A percentile compares a stretch with the other conserved stretches of the same genome.
Evolutionary conservation across 148 eudicot genomes (phyloP).

Genomic region (Diospyros lotus): DNA sequence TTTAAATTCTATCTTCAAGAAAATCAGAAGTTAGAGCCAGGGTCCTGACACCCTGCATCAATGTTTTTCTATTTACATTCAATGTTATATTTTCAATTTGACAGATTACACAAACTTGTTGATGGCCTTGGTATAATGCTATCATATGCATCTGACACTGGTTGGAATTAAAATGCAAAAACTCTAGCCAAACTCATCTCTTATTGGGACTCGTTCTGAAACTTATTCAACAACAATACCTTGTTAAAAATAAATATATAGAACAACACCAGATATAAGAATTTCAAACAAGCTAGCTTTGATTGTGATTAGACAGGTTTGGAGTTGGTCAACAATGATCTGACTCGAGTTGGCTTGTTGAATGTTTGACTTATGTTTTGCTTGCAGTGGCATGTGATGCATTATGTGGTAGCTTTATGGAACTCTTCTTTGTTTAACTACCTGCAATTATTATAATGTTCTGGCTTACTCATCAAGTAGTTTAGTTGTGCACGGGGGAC

Average conservation of each 20-base stretch:
- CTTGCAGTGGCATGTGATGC: not conserved
- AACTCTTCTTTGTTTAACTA: conserved; percentile 6
- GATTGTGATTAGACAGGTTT: not conserved
- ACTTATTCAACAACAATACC: not conserved
- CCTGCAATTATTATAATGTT: conserved; percentile 1
- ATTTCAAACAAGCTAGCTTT: not conserved
- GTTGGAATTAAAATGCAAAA: not conserved
- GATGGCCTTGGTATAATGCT: not conserved
- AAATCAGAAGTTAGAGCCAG: no score
- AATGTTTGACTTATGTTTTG: not conserved
- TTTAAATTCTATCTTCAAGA: no score
- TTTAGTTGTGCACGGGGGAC: not conserved
- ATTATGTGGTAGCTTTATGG: not conserved
- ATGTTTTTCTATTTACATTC: not conserved
- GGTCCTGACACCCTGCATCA: not conserved
- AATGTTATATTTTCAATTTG: not conserved
- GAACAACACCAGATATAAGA: not conserved
- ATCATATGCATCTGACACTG: not conserved
- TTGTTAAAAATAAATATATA: not conserved
- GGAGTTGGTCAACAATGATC: no score
- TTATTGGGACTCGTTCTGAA: not conserved
- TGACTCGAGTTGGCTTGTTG: not conserved
- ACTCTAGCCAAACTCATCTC: not conserved
- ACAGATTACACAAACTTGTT: not conserved
- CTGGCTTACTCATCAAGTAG: not conserved